These are phyloP conservation scores for Jatropha curcas DNA, from an alignment of 345 rosid genomes.

Conservation along the genomic window DNA sequence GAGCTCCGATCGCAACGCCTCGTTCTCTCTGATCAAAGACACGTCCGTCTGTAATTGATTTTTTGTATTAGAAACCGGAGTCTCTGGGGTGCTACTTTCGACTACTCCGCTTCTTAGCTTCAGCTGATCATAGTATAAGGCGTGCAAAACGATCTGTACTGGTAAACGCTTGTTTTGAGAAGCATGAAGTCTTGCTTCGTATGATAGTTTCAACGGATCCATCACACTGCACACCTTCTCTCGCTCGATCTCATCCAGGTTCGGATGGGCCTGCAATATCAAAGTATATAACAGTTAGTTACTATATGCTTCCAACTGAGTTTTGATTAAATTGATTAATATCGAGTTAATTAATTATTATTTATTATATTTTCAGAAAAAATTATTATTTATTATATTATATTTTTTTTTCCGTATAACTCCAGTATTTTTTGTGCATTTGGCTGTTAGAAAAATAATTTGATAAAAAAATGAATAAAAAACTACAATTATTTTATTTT, in stretches of 20 bases:
- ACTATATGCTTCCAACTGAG: too few relatives aligned
- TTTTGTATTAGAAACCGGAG: constrained; percentile 43
- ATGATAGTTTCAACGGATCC: constrained; percentile 83
- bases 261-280: constrained; percentile 60
- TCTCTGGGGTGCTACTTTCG: constrained; percentile 26
- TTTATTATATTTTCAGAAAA: too few relatives aligned
- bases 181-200: constrained; percentile 95
- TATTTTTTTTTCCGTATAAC: too few relatives aligned
- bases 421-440: too few relatives aligned
- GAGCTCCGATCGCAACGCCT: constrained; percentile 73
- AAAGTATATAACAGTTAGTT: background rate
- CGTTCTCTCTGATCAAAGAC: constrained; percentile 76
- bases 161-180: constrained; percentile 94
- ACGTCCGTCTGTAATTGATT: constrained; percentile 61
- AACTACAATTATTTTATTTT: too few relatives aligned
- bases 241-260: constrained; percentile 84
- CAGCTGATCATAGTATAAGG: constrained; percentile 85
- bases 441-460: too few relatives aligned
- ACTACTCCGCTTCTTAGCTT: constrained; percentile 74
- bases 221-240: constrained; percentile 88
- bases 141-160: constrained; percentile 78
- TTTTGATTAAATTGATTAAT: too few relatives aligned
- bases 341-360: too few relatives aligned
- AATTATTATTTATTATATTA: too few relatives aligned
- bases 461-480: too few relatives aligned